Base-by-base conservation (phyloP, 2,329 filamentous ascomycete genomes). In the Cryphonectria naterciae region DNA sequence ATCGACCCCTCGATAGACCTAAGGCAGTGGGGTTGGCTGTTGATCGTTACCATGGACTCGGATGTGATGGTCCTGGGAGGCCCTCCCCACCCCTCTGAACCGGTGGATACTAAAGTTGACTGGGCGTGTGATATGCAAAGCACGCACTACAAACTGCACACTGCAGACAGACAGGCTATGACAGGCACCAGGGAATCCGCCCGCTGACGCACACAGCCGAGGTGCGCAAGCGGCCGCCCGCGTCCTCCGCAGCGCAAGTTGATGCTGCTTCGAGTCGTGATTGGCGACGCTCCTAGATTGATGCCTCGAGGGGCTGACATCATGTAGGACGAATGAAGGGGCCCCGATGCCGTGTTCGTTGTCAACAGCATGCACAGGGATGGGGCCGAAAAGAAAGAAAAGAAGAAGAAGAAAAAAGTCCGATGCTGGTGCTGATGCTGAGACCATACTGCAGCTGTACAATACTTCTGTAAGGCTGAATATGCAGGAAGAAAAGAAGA, bases 151-250 rank as follows among this genome's bases (percentile, higher is more conserved):
- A 32, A 52, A n/a, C 46, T 52, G 46, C 46, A 52, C 46, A 19
- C n/a, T 52, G 22, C 19, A 22, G 46, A 22, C 35, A 13, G 28
- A 67, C 15, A 41, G 66, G 32, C 32, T 32, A 32, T 32, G 58
- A 58, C 43, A 69, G 56, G 61, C 69, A 65, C 54, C 4, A 25
- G 25, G 25, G 6, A 70, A 68, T 69, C 70, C 70, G 69, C 66
- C 70, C 35, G 60, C 46, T 67, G 67, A 49, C 63, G 69, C 70
- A 69, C 67, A 69, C 70, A 69, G 67, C 70, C 70, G 67, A 69
- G 52, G 41, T 39, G 28, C 43, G 46, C 46, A 49, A 49, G 46
- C 46, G 49, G 43, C 32, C 28, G 15, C 46, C 37, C 37, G 25
- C 10, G 8, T n/a, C 49, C 10, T 32, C 43, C n/a, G 22, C 39